Evolutionary conservation across 2,329 filamentous ascomycete species (phyloP), one percentile per base, ranked within the genome.

Genomic region (Colletotrichum spaethianum): DNA sequence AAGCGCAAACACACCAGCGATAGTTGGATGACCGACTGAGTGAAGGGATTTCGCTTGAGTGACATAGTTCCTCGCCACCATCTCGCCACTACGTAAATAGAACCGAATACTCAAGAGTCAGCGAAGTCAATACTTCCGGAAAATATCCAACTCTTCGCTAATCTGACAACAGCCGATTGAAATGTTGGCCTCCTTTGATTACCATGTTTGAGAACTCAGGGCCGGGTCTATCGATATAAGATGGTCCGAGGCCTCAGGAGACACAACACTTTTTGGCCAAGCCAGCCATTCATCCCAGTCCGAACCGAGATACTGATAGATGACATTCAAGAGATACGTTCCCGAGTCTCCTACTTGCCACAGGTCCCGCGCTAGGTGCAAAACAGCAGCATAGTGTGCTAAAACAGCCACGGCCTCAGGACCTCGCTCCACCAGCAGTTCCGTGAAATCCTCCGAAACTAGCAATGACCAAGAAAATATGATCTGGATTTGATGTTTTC

Each of bases 271-370:
- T 23, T 44, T 8, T 38, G 64, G 55, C 55, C 55, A 67, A 0
- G 23, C 31, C 23, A 67, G 14, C 64, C 64, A 53, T 3, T 53
- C 44, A 3, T 52, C 64, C 64, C 64, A 67, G 11, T 60, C 64
- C 40, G 44, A n/a, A 3, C 64, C 64, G 2, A 67, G 44, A 0
- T 67, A 16, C 40, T 44, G 42, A 18, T 31, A 67, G 28, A 67
- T 67, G 8, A 52, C 20, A 4, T 28, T 9, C 9, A 67, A 52
- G 2, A 61, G 42, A 31, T 73, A 70, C 26, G 61, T 52, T 7
- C 76, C 76, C 12, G 76, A 68, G 28, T 76, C 76, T 20, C 75
- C 74, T 11, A 81, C 74, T 57, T 78, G 78, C 79, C 79, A 81
- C 36, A 79, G 36, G 9, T 72, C 44, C 48, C 74, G 72, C 12